Conservation (phyloP, 805 yeast genomes). For the Kodamaea neixiangensis region DNA sequence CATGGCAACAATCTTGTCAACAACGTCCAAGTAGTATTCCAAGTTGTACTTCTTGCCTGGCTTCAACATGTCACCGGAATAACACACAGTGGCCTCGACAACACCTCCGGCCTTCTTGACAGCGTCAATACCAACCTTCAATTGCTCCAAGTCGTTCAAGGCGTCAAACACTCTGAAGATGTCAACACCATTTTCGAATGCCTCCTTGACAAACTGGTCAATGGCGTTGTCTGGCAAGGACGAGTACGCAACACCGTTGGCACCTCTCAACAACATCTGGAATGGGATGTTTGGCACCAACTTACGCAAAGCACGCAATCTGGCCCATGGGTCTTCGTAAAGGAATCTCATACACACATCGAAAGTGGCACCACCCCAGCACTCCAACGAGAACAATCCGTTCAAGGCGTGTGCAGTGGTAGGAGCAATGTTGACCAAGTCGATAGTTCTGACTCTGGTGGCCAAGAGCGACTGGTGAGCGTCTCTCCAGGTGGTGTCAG, state of each 20-base stretch:
- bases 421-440: conserved; percentile 87
- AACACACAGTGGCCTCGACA: conserved; percentile 97
- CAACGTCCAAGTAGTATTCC: conserved; percentile 80
- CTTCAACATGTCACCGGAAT: conserved; percentile 97
- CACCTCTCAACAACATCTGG: conserved; percentile 99
- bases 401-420: conserved; percentile 87
- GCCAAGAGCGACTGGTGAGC: conserved; percentile 98
- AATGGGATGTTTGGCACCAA: conserved; percentile 97
- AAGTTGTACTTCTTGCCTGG: conserved; percentile 95
- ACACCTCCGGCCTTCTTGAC: conserved; percentile 99
- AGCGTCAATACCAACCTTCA: conserved; percentile 96
- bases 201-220: conserved; percentile 94
- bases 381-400: conserved; percentile 93
- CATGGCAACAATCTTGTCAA: conserved; percentile 81
- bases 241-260: conserved; percentile 98
- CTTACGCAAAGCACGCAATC: conserved; percentile 83
- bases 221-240: conserved; percentile 98
- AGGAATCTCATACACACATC: conserved; percentile 98
- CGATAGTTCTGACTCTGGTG: conserved; percentile 94
- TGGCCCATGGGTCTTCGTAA: conserved; percentile 98
- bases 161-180: conserved; percentile 98
- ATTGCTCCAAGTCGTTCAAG: conserved; percentile 92
- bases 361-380: conserved; percentile 99
- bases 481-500: conserved; percentile 99
- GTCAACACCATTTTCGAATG: conserved; percentile 95